Base-by-base conservation (phyloP, 2,329 filamentous ascomycete genomes). In the Aspergillus thermomutatus region DNA sequence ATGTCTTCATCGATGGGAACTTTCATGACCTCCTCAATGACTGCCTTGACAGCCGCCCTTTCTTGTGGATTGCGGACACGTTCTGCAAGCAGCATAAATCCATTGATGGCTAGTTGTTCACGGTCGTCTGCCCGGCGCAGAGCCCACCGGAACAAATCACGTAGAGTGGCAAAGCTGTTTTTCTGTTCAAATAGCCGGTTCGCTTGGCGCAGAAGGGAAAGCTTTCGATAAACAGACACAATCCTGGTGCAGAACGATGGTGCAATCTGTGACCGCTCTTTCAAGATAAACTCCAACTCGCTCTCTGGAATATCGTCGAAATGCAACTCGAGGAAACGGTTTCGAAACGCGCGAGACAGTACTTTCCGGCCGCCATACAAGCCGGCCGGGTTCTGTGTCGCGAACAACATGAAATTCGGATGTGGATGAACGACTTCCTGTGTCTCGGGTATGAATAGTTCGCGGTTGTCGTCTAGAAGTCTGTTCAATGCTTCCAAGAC, bases 291-390 rank as follows among this genome's bases (percentile, higher is more conserved):
- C 67, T 96, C 91, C 47, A 99, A 78, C 70, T 99, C 95, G 61
- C 91, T 88, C 69, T 97, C 91, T 0, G 94, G 94, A 25, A 99
- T 99, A 68, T 99, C 95, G 65, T 97, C 94, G 67, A 96, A 97
- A 73, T 99, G 94, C 4, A 99, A 80, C 74, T 99, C 94, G 3
- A 99, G 82, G 67, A 99, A 99, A 67, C 94, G 86, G 72, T 99
- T 99, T 54, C 95, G 87, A 75, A 99, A 99, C 1, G 94, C 94
- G 45, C 95, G 85, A 1, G 94, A 97, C 7, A 99, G 80, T 0
- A 91, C 87, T 70, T 99, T 99, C 65, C 94, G 85, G 17, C 94
- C 94, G 57, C 95, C 95, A 66, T 99, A 99, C 1, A 99, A 78
- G 37, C 94, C 94, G 23, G 95, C 89, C 0, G 94, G 94, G 64